Base-by-base conservation (phyloP, 129 eudicot species). In the carrot (Daucus carota) region DNA sequence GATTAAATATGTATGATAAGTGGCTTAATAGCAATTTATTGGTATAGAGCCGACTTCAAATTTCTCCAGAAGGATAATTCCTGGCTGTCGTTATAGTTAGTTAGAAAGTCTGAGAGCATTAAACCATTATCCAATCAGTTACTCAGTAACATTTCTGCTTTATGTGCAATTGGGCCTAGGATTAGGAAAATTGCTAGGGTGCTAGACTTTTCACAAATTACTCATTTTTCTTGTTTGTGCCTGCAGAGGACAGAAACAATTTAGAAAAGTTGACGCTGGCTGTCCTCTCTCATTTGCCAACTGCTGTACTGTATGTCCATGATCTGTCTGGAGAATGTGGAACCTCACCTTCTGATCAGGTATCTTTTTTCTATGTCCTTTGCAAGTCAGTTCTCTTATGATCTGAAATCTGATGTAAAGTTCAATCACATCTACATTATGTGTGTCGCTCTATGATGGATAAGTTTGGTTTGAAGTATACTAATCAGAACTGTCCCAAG, bases 321-420 rank as follows among this genome's bases (percentile, higher is more conserved):
- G 98, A 94, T 78, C 86, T 94, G 32, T 85, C 98, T 1, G 98
- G 98, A 81, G 92, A 94, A 87, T 94, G 98, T 80, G 98, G 98
- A 40, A 94, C 90, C 73, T 94, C 98, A 69, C 86, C 96, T 50
- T 89, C 98, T 15, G 98, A 94, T 79, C 98, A 94, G 98, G 98
- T 89, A 85, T 75, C 26, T 62, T 75, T 47, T 14, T 32, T 60
- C 33, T 8, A 22, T 43, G 3, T 70, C 8, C 45, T 20, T 52
- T 4, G 65, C 52, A 48, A 69, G 34, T 40, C 73, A 76, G 45
- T 24, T 34, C 8, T 63, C 42, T 4, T 52, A 18, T 13, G 29
- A 22, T 14, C 43, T 59, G 42, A 63, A 46, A 50, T 45, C 71
- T 70, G 31, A 60, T 60, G 33, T 31, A 7, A 41, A 43, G n/a